Evolutionary conservation across 768 basidiomycete species (phyloP), one percentile per base, ranked within the genome.

Genomic region (Exsudoporus frostii): DNA sequence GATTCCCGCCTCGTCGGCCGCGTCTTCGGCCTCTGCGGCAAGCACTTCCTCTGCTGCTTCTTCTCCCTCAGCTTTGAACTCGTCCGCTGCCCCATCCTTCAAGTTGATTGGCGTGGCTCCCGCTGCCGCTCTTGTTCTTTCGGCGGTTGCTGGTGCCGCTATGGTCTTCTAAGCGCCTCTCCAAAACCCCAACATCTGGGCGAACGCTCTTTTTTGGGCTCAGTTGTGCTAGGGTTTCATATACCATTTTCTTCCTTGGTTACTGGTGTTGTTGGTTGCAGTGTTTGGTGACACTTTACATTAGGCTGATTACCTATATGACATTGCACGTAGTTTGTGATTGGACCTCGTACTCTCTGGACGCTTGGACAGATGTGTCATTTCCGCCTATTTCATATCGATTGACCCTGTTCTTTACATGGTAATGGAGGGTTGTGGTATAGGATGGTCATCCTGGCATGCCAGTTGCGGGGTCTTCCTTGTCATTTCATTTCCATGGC

Each of bases 61-160:
- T 5, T 43, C 69, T 2, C 58, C 65, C 22, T 56, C 65, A 4
- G 25, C 11, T 20, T 59, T 69, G 44, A 67, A 30, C 44, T 42
- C 40, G 27, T 40, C 47, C 42, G 67, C 66, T 30, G 72, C 71
- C 14, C 55, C 66, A 19, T 68, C 72, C 17, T 62, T 70, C 56
- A 76, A 70, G 56, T 29, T 58, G 45, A 54, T 51, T 48, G 74
- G 68, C 44, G 55, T 65, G 45, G 74, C 70, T 40, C 68, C 71
- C 13, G 44, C 68, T 25, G 73, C 70, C 3, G 72, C 67, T 14
- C 63, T 74, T 7, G 59, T 76, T 20, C 62, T 80, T 33, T 79
- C 80, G 19, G 76, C 72, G 0, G 61, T 77, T 36, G 81, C 76
- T 36, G 83, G 83, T 36, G 79, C 71, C 22, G 79, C 65, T 14